Percentiles rank a stretch among this genome's conserved stretches.
Conservation (phyloP, 805 yeast species). For the Metschnikowia proteae region DNA sequence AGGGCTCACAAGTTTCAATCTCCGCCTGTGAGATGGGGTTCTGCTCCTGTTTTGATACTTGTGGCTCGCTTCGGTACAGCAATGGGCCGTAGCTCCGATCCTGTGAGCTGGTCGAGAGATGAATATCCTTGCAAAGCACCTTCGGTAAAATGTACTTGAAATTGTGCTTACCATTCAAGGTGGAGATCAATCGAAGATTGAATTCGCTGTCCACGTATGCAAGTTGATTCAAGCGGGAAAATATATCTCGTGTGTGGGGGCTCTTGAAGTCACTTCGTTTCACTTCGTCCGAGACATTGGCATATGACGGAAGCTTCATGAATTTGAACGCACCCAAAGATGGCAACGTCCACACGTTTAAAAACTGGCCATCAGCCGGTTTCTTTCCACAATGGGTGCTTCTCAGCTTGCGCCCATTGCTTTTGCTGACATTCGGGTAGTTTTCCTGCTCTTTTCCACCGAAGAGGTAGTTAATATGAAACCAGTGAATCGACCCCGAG, state of each 20-base stretch:
- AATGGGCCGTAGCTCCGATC: constrained; percentile 6
- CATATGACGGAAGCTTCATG: constrained; percentile 23
- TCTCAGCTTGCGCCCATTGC: constrained; percentile 7
- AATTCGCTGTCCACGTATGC: constrained; percentile 31
- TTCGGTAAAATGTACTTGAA: constrained; percentile 42
- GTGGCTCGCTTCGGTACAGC: not conserved
- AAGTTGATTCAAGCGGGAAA: constrained; percentile 21
- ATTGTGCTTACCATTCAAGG: constrained; percentile 36
- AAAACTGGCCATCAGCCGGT: constrained; percentile 17
- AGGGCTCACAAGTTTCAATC: constrained; percentile 51
- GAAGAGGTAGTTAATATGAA: constrained; percentile 40
- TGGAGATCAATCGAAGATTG: constrained; percentile 31
- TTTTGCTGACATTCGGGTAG: constrained; percentile 22
- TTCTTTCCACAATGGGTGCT: not conserved
- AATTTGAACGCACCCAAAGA: constrained; percentile 28
- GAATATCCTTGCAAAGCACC: not conserved
- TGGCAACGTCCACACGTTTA: constrained; percentile 48
- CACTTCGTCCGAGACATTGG: constrained; percentile 9
- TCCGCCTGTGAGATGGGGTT: constrained; percentile 49
- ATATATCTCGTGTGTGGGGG: not conserved
- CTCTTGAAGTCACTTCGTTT: constrained; percentile 1
- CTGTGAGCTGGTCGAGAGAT: not conserved
- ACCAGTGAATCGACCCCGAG: constrained; percentile 64
- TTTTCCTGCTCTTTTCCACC: constrained; percentile 30
- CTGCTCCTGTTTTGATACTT: constrained; percentile 4